Base-by-base conservation (phyloP, 345 rosid species). In the Brassica incana region DNA sequence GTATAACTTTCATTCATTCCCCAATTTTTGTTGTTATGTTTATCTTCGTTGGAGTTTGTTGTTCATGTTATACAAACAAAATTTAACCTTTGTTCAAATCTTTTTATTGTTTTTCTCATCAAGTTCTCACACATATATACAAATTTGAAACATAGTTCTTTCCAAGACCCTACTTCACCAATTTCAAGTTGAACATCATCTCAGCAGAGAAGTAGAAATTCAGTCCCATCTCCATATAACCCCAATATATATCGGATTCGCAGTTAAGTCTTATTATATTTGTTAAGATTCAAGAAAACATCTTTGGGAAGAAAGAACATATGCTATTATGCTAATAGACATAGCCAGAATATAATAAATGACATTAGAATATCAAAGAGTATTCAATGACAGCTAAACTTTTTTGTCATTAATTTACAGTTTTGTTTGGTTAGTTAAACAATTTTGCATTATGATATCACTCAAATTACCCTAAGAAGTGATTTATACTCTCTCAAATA, bases 181-280 rank as follows among this genome's bases (percentile, higher is more conserved):
- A 76, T 93, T 97, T 30, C 97, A 93, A 79, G 98, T 93, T 64
- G 97, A 93, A 82, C 98, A 93, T 81, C 97, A 93, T 83, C 93
- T 95, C 5, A 92, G 97, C 5, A 88, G 98, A 5, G 96, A 93
- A 88, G 94, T 93, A 29, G 98, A 95, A 82, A 93, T 93, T 48
- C 99, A 95, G 79, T 91, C 98, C 77, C 97, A 95, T 84, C 97
- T 95, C 45, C 85, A 94, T 1, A 90, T 1, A 90, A 93, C 79
- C 91, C 97, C 30, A 95, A 93, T 54, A 95, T 95, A 8, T 75
- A 91, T 71, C 85, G 97, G 1, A 90, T 93, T 40, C 93, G 90
- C 76, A 98, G 99, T 65, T 95, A 95, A 79, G 93, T 95, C 75
- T 95, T 9, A 36, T 7, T 36, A 36, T 36, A 8, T 36, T 36